Conservation (phyloP, 2,329 filamentous ascomycete genomes). For the Ceratocystis cubensis region DNA sequence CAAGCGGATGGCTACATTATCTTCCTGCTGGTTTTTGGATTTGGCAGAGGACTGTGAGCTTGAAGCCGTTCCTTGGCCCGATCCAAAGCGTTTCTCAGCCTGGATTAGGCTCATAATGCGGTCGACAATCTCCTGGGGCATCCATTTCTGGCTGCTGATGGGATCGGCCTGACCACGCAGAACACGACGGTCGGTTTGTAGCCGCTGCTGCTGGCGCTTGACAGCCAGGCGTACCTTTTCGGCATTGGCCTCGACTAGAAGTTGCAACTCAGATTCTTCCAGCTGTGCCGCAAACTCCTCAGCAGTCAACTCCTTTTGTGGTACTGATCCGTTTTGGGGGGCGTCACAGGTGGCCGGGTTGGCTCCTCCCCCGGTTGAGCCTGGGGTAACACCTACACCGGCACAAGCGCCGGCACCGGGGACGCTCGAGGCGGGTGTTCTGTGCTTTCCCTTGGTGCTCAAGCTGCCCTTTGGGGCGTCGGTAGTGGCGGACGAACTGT, state of each 20-base stretch:
- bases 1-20: constrained; percentile 64
- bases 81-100: constrained; percentile 45
- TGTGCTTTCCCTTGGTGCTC: constrained; percentile 20
- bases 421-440: not conserved
- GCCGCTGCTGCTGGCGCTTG: constrained; percentile 58
- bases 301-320: constrained; percentile 48
- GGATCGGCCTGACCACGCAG: constrained; percentile 66
- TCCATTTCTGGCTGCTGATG: constrained; percentile 63
- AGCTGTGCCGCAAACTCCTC: constrained; percentile 85
- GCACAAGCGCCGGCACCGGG: not conserved
- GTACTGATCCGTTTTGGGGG: not conserved
- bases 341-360: not conserved
- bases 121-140: constrained; percentile 66
- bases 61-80: constrained; percentile 27
- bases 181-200: constrained; percentile 76
- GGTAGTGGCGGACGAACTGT: constrained; percentile 3
- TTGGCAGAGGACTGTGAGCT: constrained; percentile 33
- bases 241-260: constrained; percentile 73
- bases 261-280: constrained; percentile 79
- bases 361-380: not conserved
- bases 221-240: constrained; percentile 69
- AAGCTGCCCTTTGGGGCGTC: constrained; percentile 21
- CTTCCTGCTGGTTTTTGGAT: constrained; percentile 46
- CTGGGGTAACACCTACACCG: not conserved
- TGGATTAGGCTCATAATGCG: constrained; percentile 62